Percentiles rank a stretch among this genome's conserved stretches.
Conservation (phyloP, 495 filamentous ascomycete species). For the Neurospora sp. region DNA sequence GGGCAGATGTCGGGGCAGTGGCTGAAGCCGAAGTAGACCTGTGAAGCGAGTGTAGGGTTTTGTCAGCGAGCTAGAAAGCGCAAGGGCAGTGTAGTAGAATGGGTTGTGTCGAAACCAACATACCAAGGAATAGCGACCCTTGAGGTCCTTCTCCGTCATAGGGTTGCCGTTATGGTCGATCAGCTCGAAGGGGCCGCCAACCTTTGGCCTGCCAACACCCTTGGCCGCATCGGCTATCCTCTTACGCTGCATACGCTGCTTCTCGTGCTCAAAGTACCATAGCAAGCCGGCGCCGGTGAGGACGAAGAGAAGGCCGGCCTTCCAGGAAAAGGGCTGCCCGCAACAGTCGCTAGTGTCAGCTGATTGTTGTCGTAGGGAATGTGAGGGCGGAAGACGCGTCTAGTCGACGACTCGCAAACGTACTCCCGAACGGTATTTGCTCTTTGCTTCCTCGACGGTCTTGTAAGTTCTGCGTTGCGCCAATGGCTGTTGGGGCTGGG, state of each 20-base stretch:
- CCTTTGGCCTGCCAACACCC: conserved; percentile 84
- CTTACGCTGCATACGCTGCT: conserved; percentile 75
- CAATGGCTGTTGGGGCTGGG: conserved; percentile 22
- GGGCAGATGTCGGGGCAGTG: conserved; percentile 99
- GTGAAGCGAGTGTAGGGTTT: not conserved
- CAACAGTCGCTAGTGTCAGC: not conserved
- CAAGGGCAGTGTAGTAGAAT: not conserved
- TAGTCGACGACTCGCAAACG: conserved; percentile 4
- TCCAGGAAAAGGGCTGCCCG: conserved; percentile 75
- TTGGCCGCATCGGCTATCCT: conserved; percentile 83
- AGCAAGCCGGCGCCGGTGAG: conserved; percentile 64
- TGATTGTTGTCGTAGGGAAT: conserved; percentile 2
- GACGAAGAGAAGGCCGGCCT: conserved; percentile 79
- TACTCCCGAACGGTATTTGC: conserved; percentile 42
- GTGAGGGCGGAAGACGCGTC: not conserved
- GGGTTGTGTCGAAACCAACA: conserved; percentile 3
- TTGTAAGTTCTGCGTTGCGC: conserved; percentile 31
- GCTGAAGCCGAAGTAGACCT: conserved; percentile 96
- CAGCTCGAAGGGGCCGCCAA: conserved; percentile 77
- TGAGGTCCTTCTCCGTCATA: conserved; percentile 69
- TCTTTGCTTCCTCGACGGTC: conserved; percentile 46
- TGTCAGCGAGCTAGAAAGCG: not conserved
- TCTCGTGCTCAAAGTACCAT: conserved; percentile 85
- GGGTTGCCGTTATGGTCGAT: conserved; percentile 68
- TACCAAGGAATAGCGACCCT: conserved; percentile 72